A percentile compares a stretch with the other conserved stretches of the same genome.
Conservation (phyloP, 1,284 basidiomycete genomes). For the Chondrostereum purpureum region DNA sequence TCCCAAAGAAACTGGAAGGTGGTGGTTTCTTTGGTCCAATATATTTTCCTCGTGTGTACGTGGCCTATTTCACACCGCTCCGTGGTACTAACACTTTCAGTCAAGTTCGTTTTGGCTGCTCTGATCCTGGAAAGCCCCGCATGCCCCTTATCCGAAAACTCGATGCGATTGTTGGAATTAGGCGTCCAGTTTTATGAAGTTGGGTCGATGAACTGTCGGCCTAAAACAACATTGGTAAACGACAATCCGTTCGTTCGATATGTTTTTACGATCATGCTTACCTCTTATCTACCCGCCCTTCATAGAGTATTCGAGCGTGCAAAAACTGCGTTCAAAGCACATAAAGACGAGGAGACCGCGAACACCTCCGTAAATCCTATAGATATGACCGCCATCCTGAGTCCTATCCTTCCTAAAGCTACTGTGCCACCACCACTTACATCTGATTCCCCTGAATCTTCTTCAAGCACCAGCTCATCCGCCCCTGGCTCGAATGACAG, state of each 20-base stretch:
- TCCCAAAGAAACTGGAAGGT: conserved; percentile 24
- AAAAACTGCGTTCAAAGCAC: no score
- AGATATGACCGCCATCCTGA: no score
- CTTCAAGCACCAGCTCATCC: conserved; percentile 10
- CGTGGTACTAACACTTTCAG: neutral
- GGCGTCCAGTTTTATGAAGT: conserved; percentile 35
- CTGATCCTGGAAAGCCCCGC: conserved; percentile 39
- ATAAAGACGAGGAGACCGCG: no score
- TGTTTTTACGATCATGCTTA: neutral
- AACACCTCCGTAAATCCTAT: no score
- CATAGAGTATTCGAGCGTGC: no score
- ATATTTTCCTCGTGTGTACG: conserved; percentile 44
- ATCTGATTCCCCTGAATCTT: conserved; percentile 18
- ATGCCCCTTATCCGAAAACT: conserved; percentile 33
- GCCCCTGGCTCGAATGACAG: conserved; percentile 10
- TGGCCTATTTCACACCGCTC: conserved; percentile 6
- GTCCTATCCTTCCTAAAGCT: no score
- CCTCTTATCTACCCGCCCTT: neutral
- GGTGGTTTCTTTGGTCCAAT: conserved; percentile 49
- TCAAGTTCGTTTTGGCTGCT: conserved; percentile 40
- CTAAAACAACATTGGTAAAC: conserved; percentile 33
- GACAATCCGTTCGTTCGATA: neutral
- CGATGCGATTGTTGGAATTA: conserved; percentile 32
- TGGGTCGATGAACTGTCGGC: conserved; percentile 32
- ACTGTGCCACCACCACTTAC: neutral